A percentile compares a stretch with the other conserved stretches of the same genome.
phyloP scores from a whole-genome alignment of 257 asterid genomes.

The Solanum chaucha region DNA sequence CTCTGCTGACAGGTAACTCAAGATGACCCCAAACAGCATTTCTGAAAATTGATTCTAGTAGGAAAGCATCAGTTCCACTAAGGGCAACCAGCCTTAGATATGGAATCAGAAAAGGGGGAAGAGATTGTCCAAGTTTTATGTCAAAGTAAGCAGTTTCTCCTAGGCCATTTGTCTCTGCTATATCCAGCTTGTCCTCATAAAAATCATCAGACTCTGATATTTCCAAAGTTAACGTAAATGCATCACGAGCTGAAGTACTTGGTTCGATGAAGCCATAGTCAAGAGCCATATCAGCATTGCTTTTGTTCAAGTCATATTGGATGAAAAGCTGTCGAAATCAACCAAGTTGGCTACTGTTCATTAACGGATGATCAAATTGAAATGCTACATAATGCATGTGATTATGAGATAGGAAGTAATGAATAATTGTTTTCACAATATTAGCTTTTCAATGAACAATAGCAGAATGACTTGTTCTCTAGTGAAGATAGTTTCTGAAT shows the following conservation, averaged over 20 bases:
- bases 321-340: slow-evolving; percentile 52
- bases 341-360: background rate
- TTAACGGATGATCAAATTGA: background rate
- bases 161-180: slow-evolving; percentile 68
- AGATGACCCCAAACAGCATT: slow-evolving; percentile 78
- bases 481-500: background rate
- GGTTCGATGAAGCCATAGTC: slow-evolving; percentile 85
- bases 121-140: slow-evolving; percentile 61
- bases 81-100: slow-evolving; percentile 75
- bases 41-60: slow-evolving; percentile 78
- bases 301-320: slow-evolving; percentile 80
- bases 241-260: slow-evolving; percentile 42
- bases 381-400: background rate
- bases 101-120: slow-evolving; percentile 61
- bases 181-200: slow-evolving; percentile 71
- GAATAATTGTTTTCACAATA: background rate
- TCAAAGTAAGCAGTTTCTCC: slow-evolving; percentile 74
- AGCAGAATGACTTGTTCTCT: background rate
- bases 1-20: slow-evolving; percentile 69
- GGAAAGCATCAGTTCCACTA: slow-evolving; percentile 87
- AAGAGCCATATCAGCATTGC: slow-evolving; percentile 93
- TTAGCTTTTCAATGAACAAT: background rate
- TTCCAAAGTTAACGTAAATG: slow-evolving; percentile 74
- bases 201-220: slow-evolving; percentile 71
- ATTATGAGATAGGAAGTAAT: background rate